phyloP scores from a whole-genome alignment of 495 filamentous ascomycete genomes.

The Daldinia childiae region DNA sequence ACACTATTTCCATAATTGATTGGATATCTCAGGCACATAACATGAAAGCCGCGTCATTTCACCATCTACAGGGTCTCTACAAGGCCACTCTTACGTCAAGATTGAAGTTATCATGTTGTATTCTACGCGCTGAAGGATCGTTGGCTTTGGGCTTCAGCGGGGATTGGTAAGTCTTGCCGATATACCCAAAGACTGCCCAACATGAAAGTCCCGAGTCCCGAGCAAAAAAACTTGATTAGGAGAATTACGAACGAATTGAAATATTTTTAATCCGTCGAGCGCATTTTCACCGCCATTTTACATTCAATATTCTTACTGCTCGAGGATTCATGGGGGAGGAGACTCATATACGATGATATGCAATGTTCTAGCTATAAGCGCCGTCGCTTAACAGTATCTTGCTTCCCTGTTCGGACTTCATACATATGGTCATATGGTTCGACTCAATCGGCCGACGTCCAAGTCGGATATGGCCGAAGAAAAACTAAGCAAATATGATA shows the following conservation, averaged over 20 bases:
- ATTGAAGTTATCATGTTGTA: constrained; percentile 8
- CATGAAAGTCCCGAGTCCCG: constrained; percentile 3
- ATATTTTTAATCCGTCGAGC: background rate
- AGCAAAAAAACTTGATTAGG: background rate
- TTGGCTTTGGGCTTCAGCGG: constrained; percentile 13
- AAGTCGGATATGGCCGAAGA: background rate
- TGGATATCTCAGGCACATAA: constrained; percentile 11
- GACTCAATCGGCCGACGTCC: background rate
- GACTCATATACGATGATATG: background rate
- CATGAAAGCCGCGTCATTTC: constrained; percentile 17
- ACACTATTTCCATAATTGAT: constrained; percentile 21
- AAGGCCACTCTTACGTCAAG: constrained; percentile 10
- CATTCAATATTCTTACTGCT: background rate
- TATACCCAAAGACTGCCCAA: constrained; percentile 15
- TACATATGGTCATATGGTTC: too few relatives aligned
- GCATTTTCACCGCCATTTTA: background rate
- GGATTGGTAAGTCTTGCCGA: constrained; percentile 9
- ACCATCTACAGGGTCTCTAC: background rate
- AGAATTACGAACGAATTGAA: background rate
- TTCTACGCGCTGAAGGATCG: background rate
- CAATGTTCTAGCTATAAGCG: background rate
- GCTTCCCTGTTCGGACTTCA: background rate
- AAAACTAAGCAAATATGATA: background rate
- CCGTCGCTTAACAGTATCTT: background rate
- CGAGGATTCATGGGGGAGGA: background rate